Evolutionary conservation across 2,329 filamentous ascomycete genomes (phyloP), one percentile per base, ranked within the genome.

Genomic region (Xenoacremonium recifei): DNA sequence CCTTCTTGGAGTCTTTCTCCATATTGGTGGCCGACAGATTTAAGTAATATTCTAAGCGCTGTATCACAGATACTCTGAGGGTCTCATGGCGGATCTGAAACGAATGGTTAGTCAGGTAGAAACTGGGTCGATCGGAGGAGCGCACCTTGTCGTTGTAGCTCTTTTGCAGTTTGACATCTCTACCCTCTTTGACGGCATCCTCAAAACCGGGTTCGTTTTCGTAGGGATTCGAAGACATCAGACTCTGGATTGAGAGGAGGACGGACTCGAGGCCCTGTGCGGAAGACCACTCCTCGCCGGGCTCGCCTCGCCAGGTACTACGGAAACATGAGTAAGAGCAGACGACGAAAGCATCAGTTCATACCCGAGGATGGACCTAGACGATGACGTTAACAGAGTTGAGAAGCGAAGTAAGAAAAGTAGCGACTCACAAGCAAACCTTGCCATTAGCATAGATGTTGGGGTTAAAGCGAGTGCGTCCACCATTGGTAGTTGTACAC

Each of bases 181-280:
- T 68, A 1, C 75, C 68, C 7, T 79, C 75, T n/a, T n/a, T n/a
- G 34, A 84, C 85, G 11, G 84, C 79, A 45, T 86, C 78, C 62
- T 97, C 92, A 55, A 89, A 96, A 5, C 93, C 93, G 2, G 93
- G 93, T 63, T 99, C 93, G 57, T 97, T 96, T 61, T 93, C 89
- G 66, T 96, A 97, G 0, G 92, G 93, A 55, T 96, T 96, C 20
- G 81, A 70, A 1, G 90, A 96, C 85, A 99, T 91, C 33, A 99
- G 73, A 63, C 91, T 96, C 66, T 99, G 93, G 43, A 99, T 96
- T 5, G 92, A 97, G 39, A 97, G 80, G 35, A 99, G 68, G 36
- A 97, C 89, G 1, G 92, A 97, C 64, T 97, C 93, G 1, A 99
- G 74, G 6, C 93, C 92, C 64, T 97, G 93, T 1, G 92, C 93